A percentile compares a stretch with the other conserved stretches of the same genome.
Evolutionary conservation across 1,139 yeast species (phyloP).

Genomic region (Candida tropicalis): DNA sequence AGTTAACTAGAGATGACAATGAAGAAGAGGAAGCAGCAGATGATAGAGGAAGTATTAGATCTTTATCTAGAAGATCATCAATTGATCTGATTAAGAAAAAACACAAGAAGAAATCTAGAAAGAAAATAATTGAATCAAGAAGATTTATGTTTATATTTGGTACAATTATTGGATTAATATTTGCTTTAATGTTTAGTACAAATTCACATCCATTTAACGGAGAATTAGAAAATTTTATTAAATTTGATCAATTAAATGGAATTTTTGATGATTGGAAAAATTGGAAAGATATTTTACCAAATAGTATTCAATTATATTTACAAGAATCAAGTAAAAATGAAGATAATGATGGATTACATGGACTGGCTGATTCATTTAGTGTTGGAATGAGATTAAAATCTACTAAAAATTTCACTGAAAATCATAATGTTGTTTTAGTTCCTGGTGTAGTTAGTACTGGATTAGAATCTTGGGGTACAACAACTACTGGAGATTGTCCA

Average conservation of each 20-base stretch:
- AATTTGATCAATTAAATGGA: slow-evolving; percentile 58
- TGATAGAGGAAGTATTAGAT: too few species aligned
- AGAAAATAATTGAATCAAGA: slow-evolving; percentile 40
- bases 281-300: slow-evolving; percentile 72
- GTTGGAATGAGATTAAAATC: slow-evolving; percentile 72
- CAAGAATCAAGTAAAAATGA: slow-evolving; percentile 46
- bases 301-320: slow-evolving; percentile 60
- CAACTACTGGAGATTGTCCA: slow-evolving; percentile 68
- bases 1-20: neutral
- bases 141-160: slow-evolving; percentile 57
- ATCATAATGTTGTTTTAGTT: slow-evolving; percentile 84
- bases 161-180: slow-evolving; percentile 65
- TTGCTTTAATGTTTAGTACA: slow-evolving; percentile 66
- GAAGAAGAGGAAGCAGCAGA: neutral
- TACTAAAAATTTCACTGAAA: slow-evolving; percentile 53
- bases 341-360: slow-evolving; percentile 38
- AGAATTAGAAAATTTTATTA: slow-evolving; percentile 59
- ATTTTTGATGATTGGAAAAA: slow-evolving; percentile 43
- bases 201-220: slow-evolving; percentile 38
- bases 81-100: neutral
- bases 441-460: slow-evolving; percentile 98
- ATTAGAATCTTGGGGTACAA: slow-evolving; percentile 87
- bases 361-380: slow-evolving; percentile 80
- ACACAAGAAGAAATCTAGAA: slow-evolving; percentile 14
- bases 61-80: neutral